These are phyloP conservation scores for Escallonia herrerae DNA, from an alignment of 129 eudicot species.

Conservation along the genomic window DNA sequence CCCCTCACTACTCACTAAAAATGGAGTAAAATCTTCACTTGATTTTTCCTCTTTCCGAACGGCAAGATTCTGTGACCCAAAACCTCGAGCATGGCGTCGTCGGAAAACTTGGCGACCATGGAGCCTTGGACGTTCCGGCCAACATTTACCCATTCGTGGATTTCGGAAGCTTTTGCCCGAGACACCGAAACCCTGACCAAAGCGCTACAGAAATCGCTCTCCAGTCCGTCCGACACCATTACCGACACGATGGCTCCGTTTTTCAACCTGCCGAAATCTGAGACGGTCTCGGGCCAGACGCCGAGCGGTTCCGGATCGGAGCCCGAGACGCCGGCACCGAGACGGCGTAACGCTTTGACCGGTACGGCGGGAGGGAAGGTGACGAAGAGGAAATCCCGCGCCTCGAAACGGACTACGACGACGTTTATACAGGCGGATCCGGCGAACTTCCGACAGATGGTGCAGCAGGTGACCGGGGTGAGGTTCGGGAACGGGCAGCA, in stretches of 20 bases:
- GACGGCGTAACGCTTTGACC: conserved; percentile 16
- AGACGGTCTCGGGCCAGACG: conserved; percentile 26
- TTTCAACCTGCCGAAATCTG: conserved; percentile 13
- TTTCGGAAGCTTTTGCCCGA: conserved; percentile 49
- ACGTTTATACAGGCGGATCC: conserved; percentile 81
- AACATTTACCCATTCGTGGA: conserved; percentile 45
- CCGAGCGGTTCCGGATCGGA: conserved; percentile 45
- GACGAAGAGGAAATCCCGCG: conserved; percentile 63
- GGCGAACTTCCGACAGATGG: conserved; percentile 76
- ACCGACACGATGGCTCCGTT: conserved; percentile 9
- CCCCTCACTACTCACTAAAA: neutral
- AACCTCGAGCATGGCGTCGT: conserved; percentile 46
- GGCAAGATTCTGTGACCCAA: neutral
- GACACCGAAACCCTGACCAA: conserved; percentile 61
- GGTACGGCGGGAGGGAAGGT: conserved; percentile 22
- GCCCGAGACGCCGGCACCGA: conserved; percentile 36
- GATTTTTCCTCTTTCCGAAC: neutral
- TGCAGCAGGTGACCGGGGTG: conserved; percentile 85
- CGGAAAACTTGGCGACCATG: conserved; percentile 40
- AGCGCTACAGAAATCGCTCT: conserved; percentile 53
- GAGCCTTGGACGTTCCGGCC: conserved; percentile 74
- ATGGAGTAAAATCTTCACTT: neutral
- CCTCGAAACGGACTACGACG: conserved; percentile 51
- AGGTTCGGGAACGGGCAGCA: conserved; percentile 26
- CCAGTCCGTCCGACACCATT: conserved; percentile 8